Evolutionary conservation across 495 filamentous ascomycete genomes (phyloP).

Genomic region (Glutinoglossum americanum): DNA sequence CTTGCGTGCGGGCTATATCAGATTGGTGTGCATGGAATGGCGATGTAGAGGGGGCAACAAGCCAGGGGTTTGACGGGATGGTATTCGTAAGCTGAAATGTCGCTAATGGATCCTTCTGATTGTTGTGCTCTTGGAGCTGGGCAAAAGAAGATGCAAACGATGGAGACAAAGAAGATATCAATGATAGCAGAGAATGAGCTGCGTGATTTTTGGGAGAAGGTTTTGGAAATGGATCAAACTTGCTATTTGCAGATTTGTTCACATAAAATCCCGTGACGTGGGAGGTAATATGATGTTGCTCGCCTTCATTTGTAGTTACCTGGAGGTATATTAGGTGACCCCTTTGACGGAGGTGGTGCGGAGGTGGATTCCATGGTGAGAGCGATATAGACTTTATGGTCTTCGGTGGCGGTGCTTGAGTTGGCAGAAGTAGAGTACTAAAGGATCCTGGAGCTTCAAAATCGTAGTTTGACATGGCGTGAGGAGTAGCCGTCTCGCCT

Average conservation of each 20-base stretch:
- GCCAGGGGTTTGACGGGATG: slow-evolving; percentile 80
- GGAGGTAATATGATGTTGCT: slow-evolving; percentile 79
- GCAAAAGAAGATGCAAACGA: slow-evolving; percentile 57
- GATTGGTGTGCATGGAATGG: slow-evolving; percentile 46
- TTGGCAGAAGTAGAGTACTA: slow-evolving; percentile 45
- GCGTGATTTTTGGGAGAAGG: slow-evolving; percentile 41
- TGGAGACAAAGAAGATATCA: slow-evolving; percentile 58
- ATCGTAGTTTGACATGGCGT: slow-evolving; percentile 46
- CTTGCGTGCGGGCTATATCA: slow-evolving; percentile 77
- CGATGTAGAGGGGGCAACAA: slow-evolving; percentile 46
- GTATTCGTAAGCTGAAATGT: slow-evolving; percentile 91
- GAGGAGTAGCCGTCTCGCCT: slow-evolving; percentile 20
- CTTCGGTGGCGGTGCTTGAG: slow-evolving; percentile 45
- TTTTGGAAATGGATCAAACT: slow-evolving; percentile 76
- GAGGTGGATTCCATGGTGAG: slow-evolving; percentile 91
- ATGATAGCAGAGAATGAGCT: slow-evolving; percentile 68
- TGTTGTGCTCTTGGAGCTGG: slow-evolving; percentile 57
- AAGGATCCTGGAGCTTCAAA: slow-evolving; percentile 45
- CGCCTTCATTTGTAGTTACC: slow-evolving; percentile 73
- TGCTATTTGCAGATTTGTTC: slow-evolving; percentile 73
- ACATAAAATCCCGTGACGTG: slow-evolving; percentile 91
- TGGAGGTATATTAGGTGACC: slow-evolving; percentile 87
- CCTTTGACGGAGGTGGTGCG: slow-evolving; percentile 69
- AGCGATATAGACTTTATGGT: slow-evolving; percentile 73
- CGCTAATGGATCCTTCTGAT: slow-evolving; percentile 63